A percentile compares a stretch with the other conserved stretches of the same genome.
These are phyloP conservation scores for Aspergillus hiratsukae DNA, from an alignment of 2,329 filamentous ascomycete species.

Conservation along the genomic window DNA sequence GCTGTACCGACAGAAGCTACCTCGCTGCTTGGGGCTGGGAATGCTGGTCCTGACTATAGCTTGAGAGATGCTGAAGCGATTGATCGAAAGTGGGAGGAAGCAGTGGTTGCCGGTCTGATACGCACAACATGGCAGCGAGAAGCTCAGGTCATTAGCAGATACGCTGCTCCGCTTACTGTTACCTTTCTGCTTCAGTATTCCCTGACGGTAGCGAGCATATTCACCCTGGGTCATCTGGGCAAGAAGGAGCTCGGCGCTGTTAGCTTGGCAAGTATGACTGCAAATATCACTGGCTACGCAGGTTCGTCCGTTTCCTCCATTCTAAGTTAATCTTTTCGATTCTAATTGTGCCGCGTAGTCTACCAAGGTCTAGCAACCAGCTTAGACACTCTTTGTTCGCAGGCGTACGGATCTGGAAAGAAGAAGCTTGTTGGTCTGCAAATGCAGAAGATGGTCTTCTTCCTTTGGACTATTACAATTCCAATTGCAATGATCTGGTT, in stretches of 20 bases:
- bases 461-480: slow-evolving; percentile 66
- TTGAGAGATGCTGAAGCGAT: slow-evolving; percentile 54
- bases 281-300: slow-evolving; percentile 69
- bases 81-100: slow-evolving; percentile 77
- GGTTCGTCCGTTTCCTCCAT: slow-evolving; percentile 5
- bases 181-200: slow-evolving; percentile 81
- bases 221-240: slow-evolving; percentile 71
- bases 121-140: slow-evolving; percentile 90
- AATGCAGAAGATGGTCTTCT: slow-evolving; percentile 74
- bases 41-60: slow-evolving; percentile 43
- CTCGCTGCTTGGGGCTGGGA: slow-evolving; percentile 42
- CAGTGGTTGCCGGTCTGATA: slow-evolving; percentile 73
- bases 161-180: slow-evolving; percentile 65
- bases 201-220: slow-evolving; percentile 75
- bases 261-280: slow-evolving; percentile 70
- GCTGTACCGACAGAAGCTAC: slow-evolving; percentile 42
- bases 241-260: slow-evolving; percentile 65
- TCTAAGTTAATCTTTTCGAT: background rate
- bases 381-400: slow-evolving; percentile 86
- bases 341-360: slow-evolving; percentile 40
- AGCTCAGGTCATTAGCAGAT: slow-evolving; percentile 70
- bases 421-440: slow-evolving; percentile 84
- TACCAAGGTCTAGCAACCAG: slow-evolving; percentile 84
- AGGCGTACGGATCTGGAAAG: slow-evolving; percentile 88
- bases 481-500: slow-evolving; percentile 71